phyloP scores from a whole-genome alignment of 2,329 filamentous ascomycete genomes.

The Pseudogymnoascus sp. region DNA sequence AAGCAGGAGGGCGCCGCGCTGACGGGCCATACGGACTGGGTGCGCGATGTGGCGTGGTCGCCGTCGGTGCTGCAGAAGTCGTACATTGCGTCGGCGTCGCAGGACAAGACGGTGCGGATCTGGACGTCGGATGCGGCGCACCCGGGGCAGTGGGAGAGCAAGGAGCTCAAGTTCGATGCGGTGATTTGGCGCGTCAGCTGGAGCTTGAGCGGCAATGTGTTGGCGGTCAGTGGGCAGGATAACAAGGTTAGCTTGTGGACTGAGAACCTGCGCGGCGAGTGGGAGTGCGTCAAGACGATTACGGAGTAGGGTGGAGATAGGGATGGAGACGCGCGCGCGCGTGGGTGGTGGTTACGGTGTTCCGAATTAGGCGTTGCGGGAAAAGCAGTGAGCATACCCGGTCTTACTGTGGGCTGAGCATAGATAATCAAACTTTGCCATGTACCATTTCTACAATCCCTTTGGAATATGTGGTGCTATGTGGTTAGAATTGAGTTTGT shows the following conservation, averaged over 20 bases:
- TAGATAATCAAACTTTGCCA: conserved; percentile 9
- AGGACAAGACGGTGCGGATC: conserved; percentile 96
- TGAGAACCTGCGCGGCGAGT: conserved; percentile 92
- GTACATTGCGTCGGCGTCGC: conserved; percentile 91
- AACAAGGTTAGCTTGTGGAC: conserved; percentile 99
- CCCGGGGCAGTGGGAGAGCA: conserved; percentile 72
- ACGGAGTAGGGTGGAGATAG: conserved; percentile 58
- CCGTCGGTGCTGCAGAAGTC: conserved; percentile 91
- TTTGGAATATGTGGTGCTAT: not conserved
- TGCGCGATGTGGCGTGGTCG: conserved; percentile 94
- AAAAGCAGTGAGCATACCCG: conserved; percentile 13
- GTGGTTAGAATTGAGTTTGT: not conserved
- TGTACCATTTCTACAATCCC: conserved; percentile 5
- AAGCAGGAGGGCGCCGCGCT: conserved; percentile 59
- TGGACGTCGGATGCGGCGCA: conserved; percentile 74
- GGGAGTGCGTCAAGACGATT: conserved; percentile 95
- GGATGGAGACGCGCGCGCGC: not conserved
- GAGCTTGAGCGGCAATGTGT: conserved; percentile 92
- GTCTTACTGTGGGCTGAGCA: conserved; percentile 9
- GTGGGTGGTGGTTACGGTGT: conserved; percentile 4
- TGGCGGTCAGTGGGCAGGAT: conserved; percentile 87
- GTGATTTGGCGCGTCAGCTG: conserved; percentile 95
- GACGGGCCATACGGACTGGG: conserved; percentile 87
- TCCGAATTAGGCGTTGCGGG: conserved; percentile 10
- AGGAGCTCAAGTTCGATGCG: conserved; percentile 79